Evolutionary conservation across 208 protist genomes (phyloP).

Genomic region (Leishmania tarentolae): DNA sequence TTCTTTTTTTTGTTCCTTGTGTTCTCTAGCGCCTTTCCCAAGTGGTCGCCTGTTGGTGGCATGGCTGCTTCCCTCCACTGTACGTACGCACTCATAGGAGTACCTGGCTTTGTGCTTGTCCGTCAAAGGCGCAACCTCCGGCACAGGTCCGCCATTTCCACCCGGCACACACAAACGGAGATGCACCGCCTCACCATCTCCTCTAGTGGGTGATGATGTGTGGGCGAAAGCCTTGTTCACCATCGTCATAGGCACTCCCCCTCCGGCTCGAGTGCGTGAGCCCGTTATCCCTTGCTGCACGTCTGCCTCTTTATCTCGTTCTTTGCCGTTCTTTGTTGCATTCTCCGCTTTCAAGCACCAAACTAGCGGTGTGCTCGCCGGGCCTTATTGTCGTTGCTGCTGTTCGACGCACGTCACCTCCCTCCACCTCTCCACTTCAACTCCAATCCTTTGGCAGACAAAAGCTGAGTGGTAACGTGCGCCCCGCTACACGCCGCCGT

Average conservation of each 20-base stretch:
- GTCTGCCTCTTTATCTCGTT: background rate
- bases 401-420: background rate
- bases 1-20: background rate
- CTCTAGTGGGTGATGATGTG: background rate
- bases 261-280: background rate
- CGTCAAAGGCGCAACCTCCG: background rate
- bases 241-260: background rate
- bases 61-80: conserved; percentile 4
- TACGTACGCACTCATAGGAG: background rate
- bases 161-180: background rate
- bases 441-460: background rate
- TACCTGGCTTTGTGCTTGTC: background rate
- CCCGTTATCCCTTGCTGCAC: background rate
- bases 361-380: background rate
- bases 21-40: background rate
- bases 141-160: background rate
- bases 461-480: background rate
- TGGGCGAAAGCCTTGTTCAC: background rate
- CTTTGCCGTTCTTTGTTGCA: background rate
- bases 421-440: background rate
- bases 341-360: background rate
- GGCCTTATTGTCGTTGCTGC: background rate
- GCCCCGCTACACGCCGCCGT: background rate
- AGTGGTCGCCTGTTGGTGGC: background rate
- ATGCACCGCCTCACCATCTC: background rate